Conservation (phyloP, 345 rosid genomes). For the Populus ilicifolia region DNA sequence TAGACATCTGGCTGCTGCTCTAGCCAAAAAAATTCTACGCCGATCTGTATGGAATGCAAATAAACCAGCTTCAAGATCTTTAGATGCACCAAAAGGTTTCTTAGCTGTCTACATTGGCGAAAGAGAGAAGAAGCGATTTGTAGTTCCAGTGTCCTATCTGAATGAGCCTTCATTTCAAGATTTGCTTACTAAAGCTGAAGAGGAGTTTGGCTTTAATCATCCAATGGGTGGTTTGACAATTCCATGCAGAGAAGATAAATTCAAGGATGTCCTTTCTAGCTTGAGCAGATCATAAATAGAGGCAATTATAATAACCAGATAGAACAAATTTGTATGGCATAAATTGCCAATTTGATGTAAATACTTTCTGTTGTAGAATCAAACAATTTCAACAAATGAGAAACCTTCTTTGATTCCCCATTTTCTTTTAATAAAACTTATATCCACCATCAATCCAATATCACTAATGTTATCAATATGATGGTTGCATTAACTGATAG, state of each 20-base stretch:
- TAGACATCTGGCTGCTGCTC: slow-evolving; percentile 9
- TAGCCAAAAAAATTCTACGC: background rate
- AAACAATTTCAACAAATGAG: background rate
- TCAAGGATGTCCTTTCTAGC: background rate
- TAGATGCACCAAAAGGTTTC: slow-evolving; percentile 40
- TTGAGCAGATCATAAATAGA: background rate
- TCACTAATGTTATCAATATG: too few species aligned
- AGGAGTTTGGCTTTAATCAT: slow-evolving; percentile 13
- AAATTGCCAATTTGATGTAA: background rate
- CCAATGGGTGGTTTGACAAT: slow-evolving; percentile 9
- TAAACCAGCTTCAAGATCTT: background rate
- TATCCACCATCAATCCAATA: background rate
- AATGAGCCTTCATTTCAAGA: slow-evolving; percentile 41
- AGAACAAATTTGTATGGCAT: background rate
- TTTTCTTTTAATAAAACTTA: too few species aligned
- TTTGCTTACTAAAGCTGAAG: slow-evolving; percentile 17
- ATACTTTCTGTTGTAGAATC: background rate
- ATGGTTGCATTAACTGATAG: background rate
- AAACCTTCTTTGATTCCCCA: background rate
- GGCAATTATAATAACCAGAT: background rate
- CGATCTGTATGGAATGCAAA: background rate
- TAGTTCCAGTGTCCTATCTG: slow-evolving; percentile 37
- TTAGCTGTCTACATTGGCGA: slow-evolving; percentile 45
- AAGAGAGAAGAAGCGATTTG: slow-evolving; percentile 33
- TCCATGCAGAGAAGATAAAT: slow-evolving; percentile 5